Conservation (phyloP, 768 basidiomycete species). For the Tremella yokohamensis region DNA sequence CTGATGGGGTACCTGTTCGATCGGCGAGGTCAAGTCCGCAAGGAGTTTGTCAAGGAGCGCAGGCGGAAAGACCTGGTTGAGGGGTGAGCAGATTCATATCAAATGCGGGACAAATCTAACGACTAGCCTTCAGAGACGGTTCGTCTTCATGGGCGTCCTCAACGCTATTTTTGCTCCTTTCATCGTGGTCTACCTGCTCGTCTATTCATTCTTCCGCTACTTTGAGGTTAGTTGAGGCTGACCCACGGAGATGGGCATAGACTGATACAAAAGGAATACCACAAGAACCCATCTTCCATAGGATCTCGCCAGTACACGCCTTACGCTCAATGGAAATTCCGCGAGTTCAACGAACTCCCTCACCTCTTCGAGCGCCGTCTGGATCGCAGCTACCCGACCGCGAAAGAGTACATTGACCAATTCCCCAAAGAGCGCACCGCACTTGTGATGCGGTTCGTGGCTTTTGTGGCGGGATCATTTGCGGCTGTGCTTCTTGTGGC, state of each 20-base stretch:
- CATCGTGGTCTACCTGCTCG: slow-evolving; percentile 89
- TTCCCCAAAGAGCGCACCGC: slow-evolving; percentile 94
- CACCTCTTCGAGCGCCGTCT: slow-evolving; percentile 84
- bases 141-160: slow-evolving; percentile 94
- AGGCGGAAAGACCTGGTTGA: slow-evolving; percentile 73
- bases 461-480: slow-evolving; percentile 94
- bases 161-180: slow-evolving; percentile 96
- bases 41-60: slow-evolving; percentile 82
- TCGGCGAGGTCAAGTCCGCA: slow-evolving; percentile 78
- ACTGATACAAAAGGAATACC: slow-evolving; percentile 73
- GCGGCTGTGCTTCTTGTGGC: slow-evolving; percentile 90
- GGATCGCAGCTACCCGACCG: slow-evolving; percentile 79
- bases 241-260: no score
- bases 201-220: slow-evolving; percentile 99
- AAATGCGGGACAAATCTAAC: slow-evolving; percentile 5
- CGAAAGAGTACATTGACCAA: slow-evolving; percentile 94
- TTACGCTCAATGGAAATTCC: slow-evolving; percentile 95
- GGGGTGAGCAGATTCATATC: slow-evolving; percentile 59
- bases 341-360: slow-evolving; percentile 97
- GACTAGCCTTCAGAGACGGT: slow-evolving; percentile 69
- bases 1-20: slow-evolving; percentile 95
- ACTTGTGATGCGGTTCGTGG: slow-evolving; percentile 85
- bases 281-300: slow-evolving; percentile 94
- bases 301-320: slow-evolving; percentile 88
- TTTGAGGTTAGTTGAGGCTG: slow-evolving; percentile 93